Base-by-base conservation (phyloP, 306 rosid species). In the Cicer cuneatum region DNA sequence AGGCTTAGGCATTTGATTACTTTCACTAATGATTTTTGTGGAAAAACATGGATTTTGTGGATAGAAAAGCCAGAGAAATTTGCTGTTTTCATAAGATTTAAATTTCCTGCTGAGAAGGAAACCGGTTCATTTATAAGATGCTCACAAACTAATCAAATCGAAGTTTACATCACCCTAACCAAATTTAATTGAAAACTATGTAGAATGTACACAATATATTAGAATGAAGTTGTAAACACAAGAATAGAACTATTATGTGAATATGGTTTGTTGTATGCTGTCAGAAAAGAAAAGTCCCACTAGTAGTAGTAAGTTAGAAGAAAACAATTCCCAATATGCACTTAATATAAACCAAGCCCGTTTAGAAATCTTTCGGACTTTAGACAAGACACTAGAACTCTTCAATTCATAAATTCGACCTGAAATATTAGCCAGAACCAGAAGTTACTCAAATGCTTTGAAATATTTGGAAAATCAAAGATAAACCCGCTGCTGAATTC, bases 221-320 rank as follows among this genome's bases (percentile, higher is more conserved):
- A 53, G 10, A 53, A 53, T 16, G 33, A 29, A 53, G 59, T 15
- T 18, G 59, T 53, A 18, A 53, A 53, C 5, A 53, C 35, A 16
- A 53, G 59, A 14, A 40, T 38, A 38, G 47, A 63, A 39, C 48
- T 39, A 39, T 63, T 15, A 9, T 62, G 68, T 62, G 8, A 57
- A 21, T 14, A 39, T 38, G 24, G 68, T 7, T 61, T 33, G 58
- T 53, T 15, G 59, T 18, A 62, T 38, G 68, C 68, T 62, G 29
- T 62, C n/a, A 15, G 12, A 39, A 62, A 52, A 52, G 59, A 52
- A 52, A 39, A 39, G 43, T 39, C 68, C 33, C 5, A 52, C 15
- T 21, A 29, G 7, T 52, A 8, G 12, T 21, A 57, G 9, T 57
- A 57, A 10, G 39, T 29, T 29, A 29, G 40, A 57, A 57, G 10